Evolutionary conservation across 352 stramenopile species (phyloP).

Genomic region (Globisporangium uncinulatum): DNA sequence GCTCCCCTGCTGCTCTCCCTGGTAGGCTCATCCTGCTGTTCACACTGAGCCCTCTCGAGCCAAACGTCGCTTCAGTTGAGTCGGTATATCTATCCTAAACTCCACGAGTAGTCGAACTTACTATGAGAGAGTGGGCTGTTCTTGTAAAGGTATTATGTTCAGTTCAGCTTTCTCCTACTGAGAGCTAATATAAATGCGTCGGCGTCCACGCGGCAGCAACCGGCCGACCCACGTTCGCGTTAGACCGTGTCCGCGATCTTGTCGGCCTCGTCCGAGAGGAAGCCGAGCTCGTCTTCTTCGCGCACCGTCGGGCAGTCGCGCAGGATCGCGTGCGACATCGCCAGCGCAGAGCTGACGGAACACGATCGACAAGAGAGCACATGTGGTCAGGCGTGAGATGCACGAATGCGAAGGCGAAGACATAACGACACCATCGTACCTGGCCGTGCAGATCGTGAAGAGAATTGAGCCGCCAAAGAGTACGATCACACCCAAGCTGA

Average conservation of each 20-base stretch:
- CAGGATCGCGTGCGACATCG: conserved; percentile 73
- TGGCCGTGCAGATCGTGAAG: conserved; percentile 83
- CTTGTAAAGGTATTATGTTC: not conserved
- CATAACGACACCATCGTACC: conserved; percentile 25
- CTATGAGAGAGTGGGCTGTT: not conserved
- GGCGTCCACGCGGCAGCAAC: not conserved
- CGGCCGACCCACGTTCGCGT: conserved; percentile 1
- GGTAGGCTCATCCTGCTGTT: not conserved
- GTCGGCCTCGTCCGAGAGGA: conserved; percentile 53
- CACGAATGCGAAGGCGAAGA: not conserved
- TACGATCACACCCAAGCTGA: conserved; percentile 69
- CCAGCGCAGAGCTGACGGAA: conserved; percentile 48
- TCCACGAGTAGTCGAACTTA: not conserved
- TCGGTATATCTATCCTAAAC: not conserved
- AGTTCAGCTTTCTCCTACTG: not conserved
- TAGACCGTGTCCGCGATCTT: conserved; percentile 76
- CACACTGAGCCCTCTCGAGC: not conserved
- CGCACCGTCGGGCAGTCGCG: conserved; percentile 67
- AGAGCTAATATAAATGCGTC: not conserved
- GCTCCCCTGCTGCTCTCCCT: conserved; percentile 2
- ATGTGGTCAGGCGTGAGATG: not conserved
- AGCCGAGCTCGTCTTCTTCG: conserved; percentile 80
- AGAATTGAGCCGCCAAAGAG: conserved; percentile 83
- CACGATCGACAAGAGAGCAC: not conserved
- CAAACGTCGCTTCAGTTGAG: no score